These are phyloP conservation scores for Galeopsis tetrahit DNA, from an alignment of 257 asterid species.

Conservation along the genomic window DNA sequence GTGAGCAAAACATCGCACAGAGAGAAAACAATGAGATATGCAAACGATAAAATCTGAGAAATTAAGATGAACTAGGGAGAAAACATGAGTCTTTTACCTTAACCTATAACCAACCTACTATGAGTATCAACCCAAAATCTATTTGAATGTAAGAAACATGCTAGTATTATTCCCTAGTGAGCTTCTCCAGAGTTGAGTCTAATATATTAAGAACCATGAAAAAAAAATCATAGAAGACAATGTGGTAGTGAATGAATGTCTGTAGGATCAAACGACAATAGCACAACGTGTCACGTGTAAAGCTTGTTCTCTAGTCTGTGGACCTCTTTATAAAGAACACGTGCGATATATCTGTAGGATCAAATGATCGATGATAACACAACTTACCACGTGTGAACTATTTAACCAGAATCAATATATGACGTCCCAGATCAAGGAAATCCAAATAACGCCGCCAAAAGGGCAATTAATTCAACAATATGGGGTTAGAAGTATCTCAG, in stretches of 20 bases:
- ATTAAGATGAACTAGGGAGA: slow-evolving; percentile 8
- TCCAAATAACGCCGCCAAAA: slow-evolving; percentile 25
- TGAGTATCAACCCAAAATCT: not conserved
- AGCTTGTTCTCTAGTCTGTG: not conserved
- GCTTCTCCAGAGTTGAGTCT: slow-evolving; percentile 16
- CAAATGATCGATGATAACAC: not conserved
- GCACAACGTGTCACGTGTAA: slow-evolving; percentile 21
- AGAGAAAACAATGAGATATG: not conserved
- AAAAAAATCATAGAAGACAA: not conserved
- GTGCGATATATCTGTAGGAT: not conserved
- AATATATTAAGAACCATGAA: not conserved
- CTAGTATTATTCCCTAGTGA: not conserved
- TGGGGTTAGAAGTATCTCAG: not conserved
- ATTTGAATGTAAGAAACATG: not conserved
- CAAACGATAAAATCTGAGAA: slow-evolving; percentile 3
- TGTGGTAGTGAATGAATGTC: not conserved
- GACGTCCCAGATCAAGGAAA: slow-evolving; percentile 8
- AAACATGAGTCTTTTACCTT: not conserved
- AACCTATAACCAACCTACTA: slow-evolving; percentile 13
- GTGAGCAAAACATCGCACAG: not conserved
- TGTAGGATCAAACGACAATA: slow-evolving; percentile 1
- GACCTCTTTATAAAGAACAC: not conserved
- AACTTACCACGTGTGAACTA: not conserved
- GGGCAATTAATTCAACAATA: slow-evolving; percentile 20
- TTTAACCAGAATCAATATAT: not conserved